Conservation (phyloP, 495 filamentous ascomycete genomes). For the Xylaria longipes region DNA sequence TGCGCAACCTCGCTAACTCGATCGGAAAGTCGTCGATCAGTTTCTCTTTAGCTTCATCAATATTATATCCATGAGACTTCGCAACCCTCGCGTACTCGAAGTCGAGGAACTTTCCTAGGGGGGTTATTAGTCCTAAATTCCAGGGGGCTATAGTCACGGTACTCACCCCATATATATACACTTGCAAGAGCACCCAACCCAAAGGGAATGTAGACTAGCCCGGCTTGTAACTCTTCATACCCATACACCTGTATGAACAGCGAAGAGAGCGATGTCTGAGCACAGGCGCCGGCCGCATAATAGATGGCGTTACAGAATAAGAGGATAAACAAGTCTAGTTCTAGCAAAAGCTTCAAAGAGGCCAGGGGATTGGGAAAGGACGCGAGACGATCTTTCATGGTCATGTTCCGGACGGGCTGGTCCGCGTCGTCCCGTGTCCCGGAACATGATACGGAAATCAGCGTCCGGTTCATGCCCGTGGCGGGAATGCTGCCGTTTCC, state of each 20-base stretch:
- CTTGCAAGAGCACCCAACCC: neutral
- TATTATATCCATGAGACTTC: neutral
- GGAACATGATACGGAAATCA: neutral
- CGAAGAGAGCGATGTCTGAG: neutral
- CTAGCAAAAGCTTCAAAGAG: slow-evolving; percentile 15
- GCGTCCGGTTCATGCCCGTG: neutral
- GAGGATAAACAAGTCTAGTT: slow-evolving; percentile 14
- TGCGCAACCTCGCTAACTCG: slow-evolving; percentile 15
- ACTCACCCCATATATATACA: neutral
- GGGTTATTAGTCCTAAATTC: neutral
- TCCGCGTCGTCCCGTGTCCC: neutral
- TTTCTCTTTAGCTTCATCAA: neutral
- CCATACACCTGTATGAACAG: slow-evolving; percentile 7
- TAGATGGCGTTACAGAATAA: slow-evolving; percentile 17
- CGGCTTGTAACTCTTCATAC: slow-evolving; percentile 17
- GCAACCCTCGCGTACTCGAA: neutral
- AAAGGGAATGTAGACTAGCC: neutral
- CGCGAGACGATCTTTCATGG: neutral
- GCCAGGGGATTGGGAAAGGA: neutral
- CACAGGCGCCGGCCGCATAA: slow-evolving; percentile 4
- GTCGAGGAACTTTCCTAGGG: neutral
- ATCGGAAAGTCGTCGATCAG: slow-evolving; percentile 1
- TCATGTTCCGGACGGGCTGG: neutral
- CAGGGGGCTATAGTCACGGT: neutral
- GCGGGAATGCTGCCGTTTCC: neutral